Percentiles rank a stretch among this genome's conserved stretches.
Conservation (phyloP, 148 eudicot species). For the Spergularia bocconei region DNA sequence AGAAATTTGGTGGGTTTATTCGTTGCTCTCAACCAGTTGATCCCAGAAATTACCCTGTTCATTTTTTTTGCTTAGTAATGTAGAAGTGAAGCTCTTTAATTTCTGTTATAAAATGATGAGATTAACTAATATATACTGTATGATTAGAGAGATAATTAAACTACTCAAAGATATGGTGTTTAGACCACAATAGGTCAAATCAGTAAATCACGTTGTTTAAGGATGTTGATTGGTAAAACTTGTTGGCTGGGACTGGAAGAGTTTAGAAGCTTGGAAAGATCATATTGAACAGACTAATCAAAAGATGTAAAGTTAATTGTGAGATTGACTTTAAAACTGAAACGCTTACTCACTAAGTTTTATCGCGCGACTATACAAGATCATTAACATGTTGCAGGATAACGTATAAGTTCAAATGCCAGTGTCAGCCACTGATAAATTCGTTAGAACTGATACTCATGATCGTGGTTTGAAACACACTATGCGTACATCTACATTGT, state of each 20-base stretch:
- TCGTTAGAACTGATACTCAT: too few relatives aligned
- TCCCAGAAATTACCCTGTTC: not conserved
- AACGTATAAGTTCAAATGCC: too few relatives aligned
- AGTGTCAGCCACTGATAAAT: too few relatives aligned
- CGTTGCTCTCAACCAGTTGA: not conserved
- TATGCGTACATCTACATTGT: too few relatives aligned
- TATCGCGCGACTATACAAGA: too few relatives aligned
- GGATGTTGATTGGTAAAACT: not conserved
- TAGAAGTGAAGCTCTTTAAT: not conserved
- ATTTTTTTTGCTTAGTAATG: not conserved
- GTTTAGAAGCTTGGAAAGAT: constrained; percentile 8
- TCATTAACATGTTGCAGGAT: too few relatives aligned
- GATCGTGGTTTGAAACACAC: too few relatives aligned
- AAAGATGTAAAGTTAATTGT: too few relatives aligned
- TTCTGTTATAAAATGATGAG: not conserved
- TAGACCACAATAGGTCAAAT: not conserved
- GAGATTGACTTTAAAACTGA: too few relatives aligned
- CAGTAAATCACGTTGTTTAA: not conserved
- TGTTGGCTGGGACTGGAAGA: not conserved
- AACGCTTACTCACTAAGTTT: too few relatives aligned
- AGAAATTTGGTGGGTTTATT: constrained; percentile 9
- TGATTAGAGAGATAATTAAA: not conserved
- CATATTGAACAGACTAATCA: too few relatives aligned
- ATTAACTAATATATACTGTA: not conserved
- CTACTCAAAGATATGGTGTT: not conserved